Conservation (phyloP, 345 rosid genomes). For the Camelina hispida region DNA sequence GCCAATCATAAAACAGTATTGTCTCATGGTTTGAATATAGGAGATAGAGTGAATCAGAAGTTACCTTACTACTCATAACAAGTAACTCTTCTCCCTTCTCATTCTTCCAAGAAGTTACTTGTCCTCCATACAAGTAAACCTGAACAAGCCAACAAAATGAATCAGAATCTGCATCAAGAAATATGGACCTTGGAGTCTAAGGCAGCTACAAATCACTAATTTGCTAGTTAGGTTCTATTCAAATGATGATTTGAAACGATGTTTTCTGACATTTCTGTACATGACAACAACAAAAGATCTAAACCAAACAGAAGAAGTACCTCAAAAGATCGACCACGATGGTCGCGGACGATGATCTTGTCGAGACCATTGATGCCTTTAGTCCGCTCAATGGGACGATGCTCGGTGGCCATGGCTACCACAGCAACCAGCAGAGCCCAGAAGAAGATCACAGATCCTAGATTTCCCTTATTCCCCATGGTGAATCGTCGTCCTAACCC, state of each 20-base stretch:
- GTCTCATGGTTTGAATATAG: neutral
- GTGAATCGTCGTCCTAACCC: neutral
- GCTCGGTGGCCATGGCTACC: conserved; percentile 32
- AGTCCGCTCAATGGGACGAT: conserved; percentile 47
- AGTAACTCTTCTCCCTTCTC: conserved; percentile 80
- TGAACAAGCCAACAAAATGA: conserved; percentile 30
- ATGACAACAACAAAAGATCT: neutral
- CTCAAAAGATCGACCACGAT: conserved; percentile 69
- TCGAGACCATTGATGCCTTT: conserved; percentile 79
- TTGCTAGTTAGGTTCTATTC: neutral
- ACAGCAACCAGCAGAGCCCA: conserved; percentile 35
- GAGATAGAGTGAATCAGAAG: conserved; percentile 11
- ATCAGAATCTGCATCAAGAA: neutral
- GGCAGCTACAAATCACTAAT: neutral
- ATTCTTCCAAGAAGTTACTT: conserved; percentile 91
- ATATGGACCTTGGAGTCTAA: neutral
- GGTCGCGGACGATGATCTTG: conserved; percentile 69
- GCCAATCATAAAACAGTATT: no score
- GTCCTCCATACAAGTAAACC: conserved; percentile 84
- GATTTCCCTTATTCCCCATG: conserved; percentile 13
- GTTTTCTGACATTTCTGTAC: no score
- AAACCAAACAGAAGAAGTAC: conserved; percentile 44
- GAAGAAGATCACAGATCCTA: conserved; percentile 20
- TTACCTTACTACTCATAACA: conserved; percentile 80
- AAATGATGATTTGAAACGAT: neutral